These are phyloP conservation scores for Gryganskiella cystojenkinii DNA, from an alignment of 192 early-diverging fungal species.

Conservation along the genomic window DNA sequence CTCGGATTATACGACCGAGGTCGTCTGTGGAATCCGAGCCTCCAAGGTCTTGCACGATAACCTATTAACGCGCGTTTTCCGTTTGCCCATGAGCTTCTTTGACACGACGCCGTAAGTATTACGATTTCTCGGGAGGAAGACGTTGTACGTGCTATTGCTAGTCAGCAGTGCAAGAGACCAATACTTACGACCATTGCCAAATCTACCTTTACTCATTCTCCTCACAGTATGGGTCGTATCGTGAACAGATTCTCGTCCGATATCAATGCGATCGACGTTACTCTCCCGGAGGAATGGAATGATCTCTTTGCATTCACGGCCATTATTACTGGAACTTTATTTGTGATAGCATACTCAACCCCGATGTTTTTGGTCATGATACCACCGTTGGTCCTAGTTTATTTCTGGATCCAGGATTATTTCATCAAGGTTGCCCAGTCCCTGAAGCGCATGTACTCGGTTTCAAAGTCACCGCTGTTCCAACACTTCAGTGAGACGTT, in stretches of 20 bases:
- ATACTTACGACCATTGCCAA: conserved; percentile 64
- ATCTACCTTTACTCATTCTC: background rate
- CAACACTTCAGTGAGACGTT: conserved; percentile 76
- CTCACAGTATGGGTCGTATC: conserved; percentile 81
- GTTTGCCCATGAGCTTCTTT: conserved; percentile 78
- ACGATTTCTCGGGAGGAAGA: conserved; percentile 1
- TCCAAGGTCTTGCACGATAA: conserved; percentile 48
- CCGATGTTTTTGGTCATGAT: conserved; percentile 60
- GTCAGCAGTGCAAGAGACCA: conserved; percentile 67
- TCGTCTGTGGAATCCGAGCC: conserved; percentile 46
- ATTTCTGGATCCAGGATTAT: conserved; percentile 58
- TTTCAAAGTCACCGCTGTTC: conserved; percentile 83
- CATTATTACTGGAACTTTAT: conserved; percentile 48
- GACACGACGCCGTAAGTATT: conserved; percentile 72
- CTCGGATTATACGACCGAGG: conserved; percentile 19
- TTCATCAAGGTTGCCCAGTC: conserved; percentile 80
- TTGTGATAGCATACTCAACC: conserved; percentile 56
- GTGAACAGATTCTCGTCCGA: conserved; percentile 93
- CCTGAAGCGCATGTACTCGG: conserved; percentile 86
- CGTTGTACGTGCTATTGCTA: background rate
- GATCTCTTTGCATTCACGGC: conserved; percentile 44
- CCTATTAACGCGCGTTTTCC: conserved; percentile 38
- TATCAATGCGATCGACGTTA: conserved; percentile 78
- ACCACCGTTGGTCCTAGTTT: conserved; percentile 59
- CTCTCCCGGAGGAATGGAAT: conserved; percentile 59